Conservation (phyloP, 129 eudicot genomes). For the Helichrysum umbraculigerum region DNA sequence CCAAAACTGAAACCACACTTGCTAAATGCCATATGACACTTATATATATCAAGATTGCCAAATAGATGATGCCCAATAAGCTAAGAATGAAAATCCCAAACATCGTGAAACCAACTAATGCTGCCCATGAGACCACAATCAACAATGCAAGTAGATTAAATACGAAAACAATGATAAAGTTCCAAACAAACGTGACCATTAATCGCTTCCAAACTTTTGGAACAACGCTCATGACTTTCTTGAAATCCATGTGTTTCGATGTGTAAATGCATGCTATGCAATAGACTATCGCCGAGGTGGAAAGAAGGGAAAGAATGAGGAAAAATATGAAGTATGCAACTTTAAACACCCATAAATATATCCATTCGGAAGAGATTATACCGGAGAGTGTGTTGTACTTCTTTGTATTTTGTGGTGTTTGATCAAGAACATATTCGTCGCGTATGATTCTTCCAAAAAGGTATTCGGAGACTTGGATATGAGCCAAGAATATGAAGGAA, state of each 20-base stretch:
- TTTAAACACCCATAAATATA: conserved; percentile 35
- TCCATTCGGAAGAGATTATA: conserved; percentile 26
- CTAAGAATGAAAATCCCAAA: conserved; percentile 3
- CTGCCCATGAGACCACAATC: conserved; percentile 13
- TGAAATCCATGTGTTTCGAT: conserved; percentile 32
- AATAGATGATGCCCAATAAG: conserved; percentile 31
- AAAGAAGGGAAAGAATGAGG: conserved; percentile 45
- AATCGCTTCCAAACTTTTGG: conserved; percentile 64
- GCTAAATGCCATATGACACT: conserved; percentile 54
- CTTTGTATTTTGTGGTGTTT: conserved; percentile 29
- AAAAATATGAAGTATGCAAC: conserved; percentile 37
- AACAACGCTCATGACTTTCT: conserved; percentile 46
- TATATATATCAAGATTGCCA: conserved; percentile 33
- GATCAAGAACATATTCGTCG: conserved; percentile 34
- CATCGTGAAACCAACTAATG: conserved; percentile 10
- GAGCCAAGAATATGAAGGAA: conserved; percentile 50
- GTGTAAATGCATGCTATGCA: conserved; percentile 50
- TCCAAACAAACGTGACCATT: conserved; percentile 57
- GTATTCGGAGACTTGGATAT: conserved; percentile 39
- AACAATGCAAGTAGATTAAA: conserved; percentile 32
- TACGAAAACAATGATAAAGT: conserved; percentile 29
- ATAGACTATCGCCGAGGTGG: conserved; percentile 50
- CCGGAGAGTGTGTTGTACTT: conserved; percentile 30
- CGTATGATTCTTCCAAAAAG: conserved; percentile 32
- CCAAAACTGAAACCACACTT: conserved; percentile 53